Percentiles rank a stretch among this genome's conserved stretches.
These are phyloP conservation scores for cucumber (Cucumis sativus) DNA, from an alignment of 306 rosid genomes.

Conservation along the genomic window Cucumber_9930_V3 NC_026660.2:28268501-28269000, in stretches of 20 bases:
- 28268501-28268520: too few species aligned
- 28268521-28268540: too few species aligned
- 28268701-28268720: neutral
- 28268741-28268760: neutral
- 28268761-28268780: neutral
- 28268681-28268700: neutral
- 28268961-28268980: neutral
- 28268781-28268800: neutral
- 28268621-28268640: too few species aligned
- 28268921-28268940: constrained; percentile 4
- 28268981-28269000: constrained; percentile 8
- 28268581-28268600: too few species aligned
- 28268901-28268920: neutral
- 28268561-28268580: too few species aligned
- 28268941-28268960: neutral
- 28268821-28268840: neutral
- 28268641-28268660: neutral
- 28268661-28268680: neutral
- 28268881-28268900: neutral
- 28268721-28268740: neutral
- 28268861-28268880: neutral
- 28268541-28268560: too few species aligned
- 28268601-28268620: too few species aligned
- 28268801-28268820: constrained; percentile 1
- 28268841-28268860: neutral